Base-by-base conservation (phyloP, 257 asterid genomes). In the Penstemon eatonii region DNA sequence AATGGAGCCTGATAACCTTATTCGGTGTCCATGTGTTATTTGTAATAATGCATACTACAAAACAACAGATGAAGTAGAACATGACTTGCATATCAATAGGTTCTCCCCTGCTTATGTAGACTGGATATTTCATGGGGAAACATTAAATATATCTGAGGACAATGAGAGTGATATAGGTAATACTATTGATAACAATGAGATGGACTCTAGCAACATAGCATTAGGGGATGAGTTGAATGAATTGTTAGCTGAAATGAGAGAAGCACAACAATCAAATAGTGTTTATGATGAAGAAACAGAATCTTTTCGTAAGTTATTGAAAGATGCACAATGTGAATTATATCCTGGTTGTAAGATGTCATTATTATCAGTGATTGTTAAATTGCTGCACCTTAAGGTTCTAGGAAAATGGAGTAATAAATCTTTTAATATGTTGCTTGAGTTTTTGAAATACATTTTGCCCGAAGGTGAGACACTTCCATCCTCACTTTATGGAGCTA, bases 401-500 rank as follows among this genome's bases (percentile, higher is more conserved):
- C 6, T 11, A n/a, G 57, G 57, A 1, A 52, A 52, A 15, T 52
- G 57, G 57, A 52, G 57, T 52, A 52, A 15, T n/a, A 52, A 52
- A n/a, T 12, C 57, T n/a, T 52, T 52, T 2, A 52, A 6, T 11
- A n/a, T n/a, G 25, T n/a, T 52, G 33, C 33, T 52, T 12, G 57
- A 52, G 33, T 52, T 52, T n/a, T 11, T 52, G 6, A 52, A 52
- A 7, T 37, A 52, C 6, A 52, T 52, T 11, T 6, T 52, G 12
- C 57, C 57, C 6, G 57, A 52, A 11, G 57, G 57, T 52, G 57
- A 52, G 0, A 52, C 7, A 52, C 57, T 52, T n/a, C 57, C 57
- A 11, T 52, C 57, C 6, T 52, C 57, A 12, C 19, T 52, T 3
- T 52, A 52, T n/a, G 57, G 57, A 12, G 57, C 57, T 52, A 12